Conservation (phyloP, 2,329 filamentous ascomycete genomes). For the Pseudogymnoascus sp. region DNA sequence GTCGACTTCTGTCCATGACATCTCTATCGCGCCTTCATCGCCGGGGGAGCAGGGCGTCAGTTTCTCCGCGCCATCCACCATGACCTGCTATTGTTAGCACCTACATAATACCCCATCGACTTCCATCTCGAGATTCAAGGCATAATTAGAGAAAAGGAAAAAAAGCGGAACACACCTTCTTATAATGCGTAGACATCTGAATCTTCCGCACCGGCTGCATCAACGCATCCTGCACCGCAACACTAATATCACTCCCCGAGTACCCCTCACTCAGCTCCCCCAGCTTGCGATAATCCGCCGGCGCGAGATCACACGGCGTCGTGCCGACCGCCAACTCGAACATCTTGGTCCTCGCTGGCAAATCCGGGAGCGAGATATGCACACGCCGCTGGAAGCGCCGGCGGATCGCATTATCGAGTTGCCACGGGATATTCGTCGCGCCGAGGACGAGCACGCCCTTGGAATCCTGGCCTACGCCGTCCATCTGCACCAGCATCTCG, state of each 20-base stretch:
- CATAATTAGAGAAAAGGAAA: too few relatives aligned
- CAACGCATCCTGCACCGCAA: conserved; percentile 89
- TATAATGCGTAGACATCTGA: conserved; percentile 95
- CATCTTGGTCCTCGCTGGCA: conserved; percentile 77
- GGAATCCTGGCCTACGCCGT: conserved; percentile 93
- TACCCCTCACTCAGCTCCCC: conserved; percentile 84
- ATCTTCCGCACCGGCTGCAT: conserved; percentile 98
- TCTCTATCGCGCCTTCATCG: conserved; percentile 76
- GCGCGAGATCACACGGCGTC: conserved; percentile 77
- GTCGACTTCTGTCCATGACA: conserved; percentile 85
- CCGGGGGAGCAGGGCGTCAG: conserved; percentile 91
- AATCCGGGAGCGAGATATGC: conserved; percentile 87
- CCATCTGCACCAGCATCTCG: conserved; percentile 97
- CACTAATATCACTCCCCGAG: conserved; percentile 91
- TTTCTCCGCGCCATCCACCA: conserved; percentile 58
- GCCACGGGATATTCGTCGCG: conserved; percentile 98
- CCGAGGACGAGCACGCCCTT: conserved; percentile 90
- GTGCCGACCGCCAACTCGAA: conserved; percentile 91
- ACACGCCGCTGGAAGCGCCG: conserved; percentile 93
- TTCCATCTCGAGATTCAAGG: too few relatives aligned
- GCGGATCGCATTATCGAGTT: conserved; percentile 91
- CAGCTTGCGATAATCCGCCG: conserved; percentile 71
- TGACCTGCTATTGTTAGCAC: conserved; percentile 45
- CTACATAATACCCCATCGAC: background rate
- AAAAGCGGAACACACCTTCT: conserved; percentile 53